phyloP scores from a whole-genome alignment of 257 asterid genomes.

The Linderniella brevidens region DNA sequence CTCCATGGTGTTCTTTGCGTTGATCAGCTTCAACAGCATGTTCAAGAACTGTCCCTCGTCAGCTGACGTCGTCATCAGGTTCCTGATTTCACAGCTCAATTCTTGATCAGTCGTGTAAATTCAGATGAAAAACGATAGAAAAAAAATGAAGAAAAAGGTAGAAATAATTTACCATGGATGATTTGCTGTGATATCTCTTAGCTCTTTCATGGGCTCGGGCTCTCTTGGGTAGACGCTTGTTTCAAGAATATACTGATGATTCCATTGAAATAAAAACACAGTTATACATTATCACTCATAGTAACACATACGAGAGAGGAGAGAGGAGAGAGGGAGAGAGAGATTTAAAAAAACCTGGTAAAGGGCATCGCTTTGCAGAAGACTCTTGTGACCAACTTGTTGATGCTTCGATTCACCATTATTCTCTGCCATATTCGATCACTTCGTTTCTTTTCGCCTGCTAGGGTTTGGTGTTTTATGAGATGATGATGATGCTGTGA shows the following conservation, averaged over 20 bases:
- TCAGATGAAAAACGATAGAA: too few species aligned
- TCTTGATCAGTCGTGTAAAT: too few species aligned
- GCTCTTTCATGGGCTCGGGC: slow-evolving; percentile 79
- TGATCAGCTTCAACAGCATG: slow-evolving; percentile 79
- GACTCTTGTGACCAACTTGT: slow-evolving; percentile 87
- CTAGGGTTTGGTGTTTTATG: background rate
- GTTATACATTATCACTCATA: too few species aligned
- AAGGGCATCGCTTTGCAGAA: slow-evolving; percentile 66
- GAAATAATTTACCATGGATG: too few species aligned
- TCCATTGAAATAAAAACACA: too few species aligned
- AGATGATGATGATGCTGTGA: slow-evolving; percentile 4
- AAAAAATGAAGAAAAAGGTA: too few species aligned
- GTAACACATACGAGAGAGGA: too few species aligned
- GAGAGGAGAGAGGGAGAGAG: background rate
- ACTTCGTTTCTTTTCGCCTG: slow-evolving; percentile 8
- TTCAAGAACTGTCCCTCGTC: slow-evolving; percentile 78
- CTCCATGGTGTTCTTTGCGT: slow-evolving; percentile 86
- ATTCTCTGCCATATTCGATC: slow-evolving; percentile 29
- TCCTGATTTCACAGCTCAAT: too few species aligned
- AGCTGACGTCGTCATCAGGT: slow-evolving; percentile 78
- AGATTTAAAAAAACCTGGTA: slow-evolving; percentile 25
- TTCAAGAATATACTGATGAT: slow-evolving; percentile 68
- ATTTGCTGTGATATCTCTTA: slow-evolving; percentile 70
- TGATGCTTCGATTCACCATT: slow-evolving; percentile 37
- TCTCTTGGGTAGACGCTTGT: slow-evolving; percentile 84